Evolutionary conservation across 1,139 yeast genomes (phyloP), one percentile per base, ranked within the genome.

Genomic region (Blastobotrys illinoisensis): DNA sequence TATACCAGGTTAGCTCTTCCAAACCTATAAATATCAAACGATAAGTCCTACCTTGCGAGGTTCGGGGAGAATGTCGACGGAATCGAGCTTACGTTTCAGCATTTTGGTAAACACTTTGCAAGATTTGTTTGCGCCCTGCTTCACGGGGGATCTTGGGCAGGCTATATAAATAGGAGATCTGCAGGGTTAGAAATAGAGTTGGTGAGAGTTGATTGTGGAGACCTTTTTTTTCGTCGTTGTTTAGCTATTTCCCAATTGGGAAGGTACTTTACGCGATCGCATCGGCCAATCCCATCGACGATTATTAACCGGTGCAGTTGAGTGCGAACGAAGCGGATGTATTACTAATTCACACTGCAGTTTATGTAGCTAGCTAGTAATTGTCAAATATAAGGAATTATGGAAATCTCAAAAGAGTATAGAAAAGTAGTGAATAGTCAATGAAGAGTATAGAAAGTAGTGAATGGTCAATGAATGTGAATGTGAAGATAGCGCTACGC

Each of bases 161-260:
- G 40, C 16, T 32, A 32, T 32, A 32, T 32, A 32, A 26, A 26
- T 26, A 26, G 11, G 32, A 21, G 40, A 32, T 32, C 40, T 32
- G 16, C 40, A 32, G 16, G 3, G 32, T 11, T 6, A 3, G 32
- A 32, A 13, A 13, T 32, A 32, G 16, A 32, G 40, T 32, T 32
- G 5, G 11, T 11, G 16, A 32, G 40, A 5, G 40, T n/a, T 32
- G 40, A 32, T 32, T 32, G 40, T 32, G 40, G 40, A 16, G 40
- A 11, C 40, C 7, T 32, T 26, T 26, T 26, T 26, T 26, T 26
- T n/a, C n/a, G n/a, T 9, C 16, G 9, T 13, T 47, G 40, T 47
- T 47, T 47, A 47, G 18, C 16, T 13, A 13, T 43, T 47, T 47
- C 49, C 49, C 26, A 16, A 28, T 4, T 11, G 16, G 40, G 40